phyloP scores from a whole-genome alignment of 2,329 filamentous ascomycete genomes.

The Conoideocrella luteorostrata region DNA sequence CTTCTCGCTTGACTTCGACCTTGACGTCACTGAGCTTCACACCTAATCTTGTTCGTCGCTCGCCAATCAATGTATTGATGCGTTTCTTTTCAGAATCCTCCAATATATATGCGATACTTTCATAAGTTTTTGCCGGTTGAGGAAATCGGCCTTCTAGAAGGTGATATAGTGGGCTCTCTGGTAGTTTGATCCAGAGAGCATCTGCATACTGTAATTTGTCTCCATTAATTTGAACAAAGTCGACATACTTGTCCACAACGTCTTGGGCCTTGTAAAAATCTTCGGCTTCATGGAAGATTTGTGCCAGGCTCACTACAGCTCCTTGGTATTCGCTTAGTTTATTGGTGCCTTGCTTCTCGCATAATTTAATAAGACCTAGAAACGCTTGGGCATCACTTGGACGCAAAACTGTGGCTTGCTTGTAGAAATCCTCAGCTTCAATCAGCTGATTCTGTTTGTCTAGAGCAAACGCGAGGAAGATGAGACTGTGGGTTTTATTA shows the following conservation, averaged over 20 bases:
- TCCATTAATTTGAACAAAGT: constrained; percentile 66
- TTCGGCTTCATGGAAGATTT: constrained; percentile 63
- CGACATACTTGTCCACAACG: constrained; percentile 72
- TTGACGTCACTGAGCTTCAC: constrained; percentile 80
- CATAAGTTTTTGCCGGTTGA: constrained; percentile 73
- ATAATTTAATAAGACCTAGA: constrained; percentile 83
- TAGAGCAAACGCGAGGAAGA: constrained; percentile 82
- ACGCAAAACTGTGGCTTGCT: constrained; percentile 63
- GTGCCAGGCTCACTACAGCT: constrained; percentile 66
- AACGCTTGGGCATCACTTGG: constrained; percentile 76
- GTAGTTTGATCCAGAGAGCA: constrained; percentile 70
- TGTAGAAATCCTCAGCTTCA: constrained; percentile 72
- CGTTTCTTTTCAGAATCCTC: constrained; percentile 82
- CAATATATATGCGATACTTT: constrained; percentile 72
- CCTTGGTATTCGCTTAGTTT: constrained; percentile 69
- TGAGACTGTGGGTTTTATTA: constrained; percentile 38
- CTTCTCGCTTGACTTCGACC: constrained; percentile 78
- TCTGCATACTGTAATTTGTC: constrained; percentile 67
- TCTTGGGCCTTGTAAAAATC: constrained; percentile 58
- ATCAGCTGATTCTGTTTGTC: constrained; percentile 68
- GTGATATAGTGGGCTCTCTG: constrained; percentile 72
- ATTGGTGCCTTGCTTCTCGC: constrained; percentile 65
- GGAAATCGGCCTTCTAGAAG: constrained; percentile 79
- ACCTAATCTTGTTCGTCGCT: constrained; percentile 80
- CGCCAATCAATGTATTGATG: constrained; percentile 84